These are phyloP conservation scores for Hirsutella minnesotensis DNA, from an alignment of 2,329 filamentous ascomycete species.

Conservation along the genomic window DNA sequence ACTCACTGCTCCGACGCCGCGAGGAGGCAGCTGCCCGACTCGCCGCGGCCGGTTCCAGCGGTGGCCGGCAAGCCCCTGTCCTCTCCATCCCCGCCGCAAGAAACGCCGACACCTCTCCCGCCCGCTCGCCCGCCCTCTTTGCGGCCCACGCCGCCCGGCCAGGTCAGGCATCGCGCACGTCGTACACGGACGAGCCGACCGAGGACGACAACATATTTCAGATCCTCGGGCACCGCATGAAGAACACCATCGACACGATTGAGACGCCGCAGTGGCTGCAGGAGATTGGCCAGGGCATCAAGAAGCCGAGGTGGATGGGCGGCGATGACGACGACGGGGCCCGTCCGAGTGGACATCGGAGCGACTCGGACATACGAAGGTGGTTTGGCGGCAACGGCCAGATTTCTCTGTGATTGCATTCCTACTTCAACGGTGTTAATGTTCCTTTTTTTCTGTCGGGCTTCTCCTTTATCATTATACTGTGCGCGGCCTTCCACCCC, in stretches of 20 bases:
- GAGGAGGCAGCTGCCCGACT: slow-evolving; percentile 27
- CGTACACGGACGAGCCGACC: slow-evolving; percentile 36
- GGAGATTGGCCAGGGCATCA: slow-evolving; percentile 56
- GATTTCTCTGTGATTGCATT: slow-evolving; percentile 8
- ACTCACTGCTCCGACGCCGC: slow-evolving; percentile 38
- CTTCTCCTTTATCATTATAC: background rate
- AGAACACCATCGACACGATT: slow-evolving; percentile 81
- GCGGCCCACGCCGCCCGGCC: slow-evolving; percentile 10
- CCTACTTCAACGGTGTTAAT: background rate
- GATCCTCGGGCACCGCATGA: slow-evolving; percentile 71
- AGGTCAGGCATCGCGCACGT: slow-evolving; percentile 12
- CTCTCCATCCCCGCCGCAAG: slow-evolving; percentile 34
- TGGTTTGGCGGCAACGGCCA: slow-evolving; percentile 40
- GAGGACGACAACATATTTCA: slow-evolving; percentile 77
- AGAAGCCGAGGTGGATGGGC: slow-evolving; percentile 73
- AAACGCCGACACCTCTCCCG: slow-evolving; percentile 21
- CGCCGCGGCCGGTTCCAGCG: slow-evolving; percentile 12
- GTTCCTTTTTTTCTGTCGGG: background rate
- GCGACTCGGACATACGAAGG: slow-evolving; percentile 34
- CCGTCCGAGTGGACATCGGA: slow-evolving; percentile 15
- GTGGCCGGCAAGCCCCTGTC: slow-evolving; percentile 29
- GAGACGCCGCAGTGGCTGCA: slow-evolving; percentile 75
- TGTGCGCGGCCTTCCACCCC: background rate
- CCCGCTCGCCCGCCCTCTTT: slow-evolving; percentile 28
- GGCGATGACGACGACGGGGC: slow-evolving; percentile 37